A percentile compares a stretch with the other conserved stretches of the same genome.
phyloP scores from a whole-genome alignment of 768 basidiomycete genomes.

The Dacryopinax spathularia region DNA sequence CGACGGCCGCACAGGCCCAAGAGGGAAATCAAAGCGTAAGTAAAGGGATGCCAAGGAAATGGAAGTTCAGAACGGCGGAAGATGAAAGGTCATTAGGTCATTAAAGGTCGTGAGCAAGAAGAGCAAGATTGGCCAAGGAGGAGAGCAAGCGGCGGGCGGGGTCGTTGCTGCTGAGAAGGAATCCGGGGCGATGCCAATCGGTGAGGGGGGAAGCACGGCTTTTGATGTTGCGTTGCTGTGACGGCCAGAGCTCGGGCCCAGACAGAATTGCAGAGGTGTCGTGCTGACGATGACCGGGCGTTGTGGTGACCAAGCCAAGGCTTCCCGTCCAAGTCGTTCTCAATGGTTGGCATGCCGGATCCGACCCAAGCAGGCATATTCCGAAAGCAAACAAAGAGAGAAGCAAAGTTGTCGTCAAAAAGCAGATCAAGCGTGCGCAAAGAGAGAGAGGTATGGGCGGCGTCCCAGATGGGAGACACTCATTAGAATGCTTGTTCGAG shows the following conservation, averaged over 20 bases:
- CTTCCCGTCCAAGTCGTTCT: no score
- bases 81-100: constrained; percentile 3
- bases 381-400: neutral
- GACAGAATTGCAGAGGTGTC: no score
- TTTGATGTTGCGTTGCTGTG: neutral
- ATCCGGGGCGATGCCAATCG: neutral
- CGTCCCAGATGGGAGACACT: neutral
- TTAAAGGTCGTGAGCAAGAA: neutral
- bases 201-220: no score
- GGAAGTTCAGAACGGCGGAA: neutral
- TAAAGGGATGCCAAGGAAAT: no score
- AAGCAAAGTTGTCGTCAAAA: constrained; percentile 2
- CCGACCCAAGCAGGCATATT: no score
- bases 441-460: neutral
- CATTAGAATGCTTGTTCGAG: no score
- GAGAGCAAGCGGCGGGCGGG: neutral
- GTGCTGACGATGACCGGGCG: no score
- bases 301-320: no score
- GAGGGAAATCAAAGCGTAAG: neutral
- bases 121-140: neutral
- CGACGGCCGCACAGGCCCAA: neutral
- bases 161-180: neutral
- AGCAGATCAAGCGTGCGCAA: neutral
- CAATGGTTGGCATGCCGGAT: constrained; percentile 2
- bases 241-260: no score